A percentile compares a stretch with the other conserved stretches of the same genome.
These are phyloP conservation scores for Huntiella abstrusa DNA, from an alignment of 2,329 filamentous ascomycete genomes.

Conservation along the genomic window DNA sequence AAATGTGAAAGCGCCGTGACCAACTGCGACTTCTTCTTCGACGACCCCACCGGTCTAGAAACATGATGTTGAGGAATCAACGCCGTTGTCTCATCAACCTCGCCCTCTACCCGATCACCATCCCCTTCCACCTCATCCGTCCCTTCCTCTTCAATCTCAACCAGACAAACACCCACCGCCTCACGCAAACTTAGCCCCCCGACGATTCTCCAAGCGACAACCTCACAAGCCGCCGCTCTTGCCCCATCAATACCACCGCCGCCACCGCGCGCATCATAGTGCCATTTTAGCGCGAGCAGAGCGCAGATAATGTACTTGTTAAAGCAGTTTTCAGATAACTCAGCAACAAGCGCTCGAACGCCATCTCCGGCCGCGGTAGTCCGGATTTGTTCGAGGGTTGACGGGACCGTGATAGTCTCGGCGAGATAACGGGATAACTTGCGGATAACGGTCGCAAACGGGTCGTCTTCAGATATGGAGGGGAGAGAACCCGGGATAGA, in stretches of 20 bases:
- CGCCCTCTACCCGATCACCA: neutral
- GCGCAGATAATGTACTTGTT: slow-evolving; percentile 56
- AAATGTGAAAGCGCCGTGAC: slow-evolving; percentile 36
- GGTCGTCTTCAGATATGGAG: slow-evolving; percentile 17
- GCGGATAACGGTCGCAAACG: slow-evolving; percentile 33
- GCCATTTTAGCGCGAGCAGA: slow-evolving; percentile 54
- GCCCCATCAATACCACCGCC: slow-evolving; percentile 48
- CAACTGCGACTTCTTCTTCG: slow-evolving; percentile 27
- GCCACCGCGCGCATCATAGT: slow-evolving; percentile 46
- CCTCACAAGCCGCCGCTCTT: slow-evolving; percentile 57
- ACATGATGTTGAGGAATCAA: no score
- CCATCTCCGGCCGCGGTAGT: slow-evolving; percentile 44
- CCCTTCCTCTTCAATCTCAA: slow-evolving; percentile 38
- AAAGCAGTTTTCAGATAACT: slow-evolving; percentile 42
- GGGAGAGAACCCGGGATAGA: slow-evolving; percentile 16
- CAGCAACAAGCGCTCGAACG: slow-evolving; percentile 39
- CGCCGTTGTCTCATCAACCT: no score
- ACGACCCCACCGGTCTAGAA: slow-evolving; percentile 19
- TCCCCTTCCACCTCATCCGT: slow-evolving; percentile 12
- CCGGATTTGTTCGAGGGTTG: slow-evolving; percentile 55
- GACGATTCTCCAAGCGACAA: slow-evolving; percentile 63
- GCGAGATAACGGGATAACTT: slow-evolving; percentile 47
- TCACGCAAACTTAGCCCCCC: slow-evolving; percentile 53
- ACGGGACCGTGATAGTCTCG: slow-evolving; percentile 42
- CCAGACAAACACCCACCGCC: slow-evolving; percentile 54